These are phyloP conservation scores for Chrysosporium keratinophilum DNA, from an alignment of 2,329 filamentous ascomycete genomes.

Conservation along the genomic window DNA sequence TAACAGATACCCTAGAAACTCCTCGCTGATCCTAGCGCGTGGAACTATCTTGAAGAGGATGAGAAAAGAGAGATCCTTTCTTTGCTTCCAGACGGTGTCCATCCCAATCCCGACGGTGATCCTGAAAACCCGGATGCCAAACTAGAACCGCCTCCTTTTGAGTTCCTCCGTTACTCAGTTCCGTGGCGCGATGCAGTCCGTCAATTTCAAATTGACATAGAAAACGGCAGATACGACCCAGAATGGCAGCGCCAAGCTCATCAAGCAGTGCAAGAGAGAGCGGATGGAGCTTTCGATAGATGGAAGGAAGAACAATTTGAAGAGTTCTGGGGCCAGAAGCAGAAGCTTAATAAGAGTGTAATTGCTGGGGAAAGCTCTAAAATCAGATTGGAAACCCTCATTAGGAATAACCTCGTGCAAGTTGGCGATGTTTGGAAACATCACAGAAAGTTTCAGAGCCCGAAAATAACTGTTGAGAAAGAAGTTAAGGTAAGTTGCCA, in stretches of 20 bases:
- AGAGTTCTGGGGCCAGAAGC: conserved; percentile 49
- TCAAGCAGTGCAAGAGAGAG: conserved; percentile 43
- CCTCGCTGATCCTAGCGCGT: conserved; percentile 32
- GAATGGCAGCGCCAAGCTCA: conserved; percentile 48
- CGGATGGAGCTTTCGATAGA: conserved; percentile 46
- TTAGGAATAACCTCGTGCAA: conserved; percentile 28
- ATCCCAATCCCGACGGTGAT: conserved; percentile 25
- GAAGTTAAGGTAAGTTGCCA: conserved; percentile 31
- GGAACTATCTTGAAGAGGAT: conserved; percentile 33
- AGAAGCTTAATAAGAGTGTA: conserved; percentile 27
- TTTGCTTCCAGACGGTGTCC: conserved; percentile 35
- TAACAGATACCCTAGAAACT: conserved; percentile 26
- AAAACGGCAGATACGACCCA: conserved; percentile 46
- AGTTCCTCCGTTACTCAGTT: conserved; percentile 36
- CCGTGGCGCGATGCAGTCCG: conserved; percentile 45
- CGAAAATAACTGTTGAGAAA: conserved; percentile 32
- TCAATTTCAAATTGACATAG: conserved; percentile 47
- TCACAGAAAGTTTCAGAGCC: conserved; percentile 18
- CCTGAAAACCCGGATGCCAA: conserved; percentile 24
- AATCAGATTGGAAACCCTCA: conserved; percentile 31
- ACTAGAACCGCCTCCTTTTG: conserved; percentile 32
- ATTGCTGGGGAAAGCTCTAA: conserved; percentile 36
- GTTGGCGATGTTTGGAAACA: conserved; percentile 36
- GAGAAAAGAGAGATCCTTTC: conserved; percentile 34
- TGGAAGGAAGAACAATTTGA: conserved; percentile 48